phyloP scores from a whole-genome alignment of 345 rosid genomes.

The Turritis glabra region DNA sequence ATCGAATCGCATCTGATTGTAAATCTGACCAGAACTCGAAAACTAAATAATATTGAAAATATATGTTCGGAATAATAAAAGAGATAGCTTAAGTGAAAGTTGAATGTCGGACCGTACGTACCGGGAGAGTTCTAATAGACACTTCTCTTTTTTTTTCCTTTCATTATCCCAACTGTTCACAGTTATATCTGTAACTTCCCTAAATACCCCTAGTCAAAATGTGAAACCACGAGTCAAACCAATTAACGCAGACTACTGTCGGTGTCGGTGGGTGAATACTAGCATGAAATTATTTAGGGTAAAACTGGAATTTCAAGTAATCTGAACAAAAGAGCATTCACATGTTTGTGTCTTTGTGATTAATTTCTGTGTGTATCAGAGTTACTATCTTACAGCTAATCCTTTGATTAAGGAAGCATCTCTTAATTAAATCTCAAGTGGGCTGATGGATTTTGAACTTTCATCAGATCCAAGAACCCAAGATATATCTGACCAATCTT shows the following conservation, averaged over 20 bases:
- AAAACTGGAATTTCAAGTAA: background rate
- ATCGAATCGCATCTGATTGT: conserved; percentile 35
- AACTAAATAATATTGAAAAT: background rate
- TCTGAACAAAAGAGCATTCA: conserved; percentile 18
- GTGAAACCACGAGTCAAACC: conserved; percentile 39
- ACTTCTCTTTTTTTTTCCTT: background rate
- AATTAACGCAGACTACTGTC: conserved; percentile 23
- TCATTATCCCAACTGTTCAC: background rate
- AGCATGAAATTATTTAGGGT: conserved; percentile 7
- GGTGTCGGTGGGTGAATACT: conserved; percentile 39
- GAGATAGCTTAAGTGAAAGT: conserved; percentile 25
- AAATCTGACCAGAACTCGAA: conserved; percentile 31
- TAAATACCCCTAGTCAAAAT: conserved; percentile 19
- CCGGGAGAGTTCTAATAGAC: conserved; percentile 25
- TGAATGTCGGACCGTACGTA: conserved; percentile 36
- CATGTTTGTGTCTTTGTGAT: conserved; percentile 20
- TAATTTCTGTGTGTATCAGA: too few species aligned
- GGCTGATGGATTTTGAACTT: conserved; percentile 4
- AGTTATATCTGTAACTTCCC: background rate
- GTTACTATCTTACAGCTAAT: conserved; percentile 11
- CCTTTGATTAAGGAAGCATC: conserved; percentile 32
- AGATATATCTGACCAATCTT: conserved; percentile 10
- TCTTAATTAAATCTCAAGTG: conserved; percentile 21
- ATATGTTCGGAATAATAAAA: conserved; percentile 14
- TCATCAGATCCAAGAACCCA: conserved; percentile 39